Evolutionary conservation across 495 filamentous ascomycete species (phyloP).

Genomic region (Aspergillus cristatus): DNA sequence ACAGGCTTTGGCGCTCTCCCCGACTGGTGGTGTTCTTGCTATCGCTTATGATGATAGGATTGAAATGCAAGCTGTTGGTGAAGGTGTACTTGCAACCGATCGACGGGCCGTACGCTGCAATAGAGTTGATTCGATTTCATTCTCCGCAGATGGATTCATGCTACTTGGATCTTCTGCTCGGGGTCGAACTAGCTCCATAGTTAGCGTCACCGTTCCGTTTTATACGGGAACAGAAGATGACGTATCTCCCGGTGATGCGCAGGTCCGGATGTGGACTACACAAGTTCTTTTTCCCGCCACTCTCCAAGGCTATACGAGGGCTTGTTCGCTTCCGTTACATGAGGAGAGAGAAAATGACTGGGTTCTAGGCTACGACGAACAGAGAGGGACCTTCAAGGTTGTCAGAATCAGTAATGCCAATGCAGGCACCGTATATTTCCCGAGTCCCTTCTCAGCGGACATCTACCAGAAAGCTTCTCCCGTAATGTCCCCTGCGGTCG

Average conservation of each 20-base stretch:
- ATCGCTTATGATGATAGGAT: constrained; percentile 82
- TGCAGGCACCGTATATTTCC: constrained; percentile 74
- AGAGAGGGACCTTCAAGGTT: constrained; percentile 67
- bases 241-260: constrained; percentile 49
- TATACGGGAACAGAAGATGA: constrained; percentile 43
- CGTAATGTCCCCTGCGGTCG: constrained; percentile 59
- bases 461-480: constrained; percentile 41
- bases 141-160: constrained; percentile 76
- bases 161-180: constrained; percentile 71
- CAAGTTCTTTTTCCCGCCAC: constrained; percentile 80
- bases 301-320: constrained; percentile 66
- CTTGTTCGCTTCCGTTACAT: constrained; percentile 58
- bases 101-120: constrained; percentile 75
- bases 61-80: constrained; percentile 69
- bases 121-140: constrained; percentile 66
- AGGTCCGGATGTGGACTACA: constrained; percentile 78
- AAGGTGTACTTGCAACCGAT: constrained; percentile 53
- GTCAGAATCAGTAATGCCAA: constrained; percentile 64
- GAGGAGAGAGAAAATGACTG: constrained; percentile 65
- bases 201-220: constrained; percentile 74
- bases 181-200: constrained; percentile 54
- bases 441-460: constrained; percentile 47
- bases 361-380: constrained; percentile 71
- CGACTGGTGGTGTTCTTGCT: constrained; percentile 70
- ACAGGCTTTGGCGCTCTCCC: constrained; percentile 69